These are phyloP conservation scores for Tylopilus felleus DNA, from an alignment of 768 basidiomycete genomes.

Conservation along the genomic window DNA sequence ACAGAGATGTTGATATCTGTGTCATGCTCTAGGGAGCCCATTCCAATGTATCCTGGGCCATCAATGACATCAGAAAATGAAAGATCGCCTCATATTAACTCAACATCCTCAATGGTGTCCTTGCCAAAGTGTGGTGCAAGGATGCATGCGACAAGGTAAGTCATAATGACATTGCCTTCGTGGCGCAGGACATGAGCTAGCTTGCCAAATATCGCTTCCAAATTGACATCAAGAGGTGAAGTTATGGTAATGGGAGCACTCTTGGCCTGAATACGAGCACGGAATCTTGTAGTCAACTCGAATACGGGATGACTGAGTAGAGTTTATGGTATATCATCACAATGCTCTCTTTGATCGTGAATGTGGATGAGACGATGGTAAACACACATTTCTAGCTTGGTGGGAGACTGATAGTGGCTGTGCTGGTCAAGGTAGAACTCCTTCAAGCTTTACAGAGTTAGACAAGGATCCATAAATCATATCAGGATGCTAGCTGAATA, in stretches of 20 bases:
- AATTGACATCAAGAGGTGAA: constrained; percentile 61
- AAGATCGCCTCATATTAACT: constrained; percentile 56
- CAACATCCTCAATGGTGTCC: constrained; percentile 75
- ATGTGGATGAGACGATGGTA: constrained; percentile 93
- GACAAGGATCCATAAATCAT: not conserved
- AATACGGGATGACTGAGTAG: constrained; percentile 75
- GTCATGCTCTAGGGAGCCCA: constrained; percentile 24
- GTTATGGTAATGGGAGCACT: constrained; percentile 72
- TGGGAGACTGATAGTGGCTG: constrained; percentile 62
- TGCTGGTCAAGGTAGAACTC: constrained; percentile 90
- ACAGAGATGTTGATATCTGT: constrained; percentile 26
- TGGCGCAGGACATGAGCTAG: constrained; percentile 61
- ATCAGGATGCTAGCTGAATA: not conserved
- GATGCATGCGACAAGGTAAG: constrained; percentile 87
- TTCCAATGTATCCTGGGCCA: constrained; percentile 44
- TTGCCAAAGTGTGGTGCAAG: constrained; percentile 82
- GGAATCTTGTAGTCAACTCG: constrained; percentile 77
- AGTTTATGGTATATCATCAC: constrained; percentile 64
- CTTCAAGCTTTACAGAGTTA: constrained; percentile 88
- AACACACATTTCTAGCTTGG: constrained; percentile 93
- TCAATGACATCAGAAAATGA: constrained; percentile 66
- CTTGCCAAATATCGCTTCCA: constrained; percentile 57
- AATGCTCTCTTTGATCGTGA: constrained; percentile 75
- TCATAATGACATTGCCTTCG: constrained; percentile 65
- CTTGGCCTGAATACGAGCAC: constrained; percentile 72